A percentile compares a stretch with the other conserved stretches of the same genome.
Conservation (phyloP, 495 filamentous ascomycete genomes). For the Arthonia radiata region DNA sequence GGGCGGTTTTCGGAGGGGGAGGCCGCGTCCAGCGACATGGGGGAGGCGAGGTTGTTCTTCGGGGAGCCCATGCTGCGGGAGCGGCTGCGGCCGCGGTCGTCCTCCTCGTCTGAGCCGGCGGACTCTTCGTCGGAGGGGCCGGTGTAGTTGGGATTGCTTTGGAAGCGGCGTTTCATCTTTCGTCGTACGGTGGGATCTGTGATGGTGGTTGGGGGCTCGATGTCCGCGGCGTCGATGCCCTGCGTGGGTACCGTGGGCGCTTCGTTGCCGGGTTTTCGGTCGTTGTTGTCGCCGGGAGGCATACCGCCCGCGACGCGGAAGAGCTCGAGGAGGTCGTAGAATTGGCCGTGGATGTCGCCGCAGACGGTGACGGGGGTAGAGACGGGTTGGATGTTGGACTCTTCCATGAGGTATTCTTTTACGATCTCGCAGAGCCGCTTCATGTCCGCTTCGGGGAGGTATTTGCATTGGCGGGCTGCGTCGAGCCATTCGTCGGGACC, state of each 20-base stretch:
- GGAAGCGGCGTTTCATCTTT: conserved; percentile 35
- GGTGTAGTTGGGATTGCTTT: conserved; percentile 15
- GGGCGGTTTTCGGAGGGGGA: conserved; percentile 19
- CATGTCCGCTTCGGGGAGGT: conserved; percentile 86
- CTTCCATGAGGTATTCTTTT: conserved; percentile 96
- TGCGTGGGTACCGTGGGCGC: conserved; percentile 14
- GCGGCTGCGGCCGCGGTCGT: conserved; percentile 7
- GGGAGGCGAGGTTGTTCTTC: too few relatives aligned
- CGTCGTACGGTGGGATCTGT: conserved; percentile 61
- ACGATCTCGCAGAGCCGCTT: conserved; percentile 97
- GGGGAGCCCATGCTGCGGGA: too few relatives aligned
- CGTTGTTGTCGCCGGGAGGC: conserved; percentile 48
- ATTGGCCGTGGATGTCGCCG: conserved; percentile 96
- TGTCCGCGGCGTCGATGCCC: conserved; percentile 58
- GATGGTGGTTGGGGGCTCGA: conserved; percentile 68
- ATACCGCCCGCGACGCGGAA: conserved; percentile 92
- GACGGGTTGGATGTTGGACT: conserved; percentile 95
- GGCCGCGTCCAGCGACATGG: too few relatives aligned
- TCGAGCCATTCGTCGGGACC: conserved; percentile 93
- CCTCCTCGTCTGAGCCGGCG: too few relatives aligned
- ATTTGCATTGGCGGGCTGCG: conserved; percentile 86
- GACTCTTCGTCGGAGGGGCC: conserved; percentile 6
- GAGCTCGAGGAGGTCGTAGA: conserved; percentile 91
- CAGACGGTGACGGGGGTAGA: conserved; percentile 92
- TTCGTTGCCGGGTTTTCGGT: conserved; percentile 12